Evolutionary conservation across 225 moss, liverwort and hornwort species (phyloP), one percentile per base, ranked within the genome.

Genomic region (Polytrichum commune): DNA sequence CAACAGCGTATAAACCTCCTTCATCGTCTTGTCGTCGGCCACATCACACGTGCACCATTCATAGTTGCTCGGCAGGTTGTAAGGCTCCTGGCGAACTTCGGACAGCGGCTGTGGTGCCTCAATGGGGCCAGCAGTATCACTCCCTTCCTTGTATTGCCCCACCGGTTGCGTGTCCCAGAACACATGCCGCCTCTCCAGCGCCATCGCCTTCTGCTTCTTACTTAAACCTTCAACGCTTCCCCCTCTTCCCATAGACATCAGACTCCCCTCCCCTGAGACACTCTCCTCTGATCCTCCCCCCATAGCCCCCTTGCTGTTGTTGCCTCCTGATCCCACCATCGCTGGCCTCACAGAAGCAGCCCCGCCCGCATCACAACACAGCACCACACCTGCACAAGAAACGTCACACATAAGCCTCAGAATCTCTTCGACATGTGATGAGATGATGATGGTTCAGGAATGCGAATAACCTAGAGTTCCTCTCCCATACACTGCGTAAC

Each of bases 131-230:
- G 92, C 93, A 7, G 75, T 72, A 69, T 75, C 90, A 13, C 3
- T 13, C 35, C 84, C 82, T 55, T 96, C 96, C 69, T 83, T 82
- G 64, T 82, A 93, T 73, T 90, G 90, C 23, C 92, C 93, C 46
- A 96, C 96, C 4, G 96, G 93, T 55, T 93, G 96, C 5, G 96
- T 96, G 79, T 96, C 96, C 96, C 93, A 96, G 65, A 96, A 96
- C 62, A 80, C 38, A 75, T 96, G 96, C 68, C 93, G 85, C 73
- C 81, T 80, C 61, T 88, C 92, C 81, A 72, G 74, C 16, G 83
- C 76, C 80, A 85, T 63, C 8, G 83, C 86, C 68, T 84, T 89
- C 77, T 82, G 87, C 10, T 89, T 81, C 74, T 81, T 84, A 63
- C 77, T 92, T 72, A 92, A 66, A 35, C 78, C 60, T 29, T 88